These are phyloP conservation scores for Cryphonectria naterciae DNA, from an alignment of 2,329 filamentous ascomycete genomes.

Conservation along the genomic window DNA sequence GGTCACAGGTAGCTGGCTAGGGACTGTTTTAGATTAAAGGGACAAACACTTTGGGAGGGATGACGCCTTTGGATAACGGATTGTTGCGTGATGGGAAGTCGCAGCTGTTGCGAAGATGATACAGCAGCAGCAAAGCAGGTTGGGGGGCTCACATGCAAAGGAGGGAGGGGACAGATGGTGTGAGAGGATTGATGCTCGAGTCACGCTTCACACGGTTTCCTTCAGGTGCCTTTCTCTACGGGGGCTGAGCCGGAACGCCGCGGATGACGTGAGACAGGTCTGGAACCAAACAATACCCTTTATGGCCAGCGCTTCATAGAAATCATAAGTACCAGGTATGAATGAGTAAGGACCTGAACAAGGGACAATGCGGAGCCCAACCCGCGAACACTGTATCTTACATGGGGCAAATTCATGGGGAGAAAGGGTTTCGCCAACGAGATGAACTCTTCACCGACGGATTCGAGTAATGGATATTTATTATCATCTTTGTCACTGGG, in stretches of 20 bases:
- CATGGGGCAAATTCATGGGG: background rate
- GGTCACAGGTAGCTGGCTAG: background rate
- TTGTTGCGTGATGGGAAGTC: background rate
- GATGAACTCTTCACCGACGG: background rate
- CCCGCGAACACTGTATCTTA: background rate
- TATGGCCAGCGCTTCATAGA: background rate
- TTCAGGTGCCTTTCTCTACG: background rate
- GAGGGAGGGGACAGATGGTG: background rate
- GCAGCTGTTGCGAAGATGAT: background rate
- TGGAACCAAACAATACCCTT: background rate
- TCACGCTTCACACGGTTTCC: background rate
- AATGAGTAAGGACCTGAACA: background rate
- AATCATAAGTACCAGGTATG: background rate
- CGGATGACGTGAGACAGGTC: background rate
- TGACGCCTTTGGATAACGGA: background rate
- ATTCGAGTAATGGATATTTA: background rate
- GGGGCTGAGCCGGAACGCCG: background rate
- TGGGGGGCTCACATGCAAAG: too few species aligned
- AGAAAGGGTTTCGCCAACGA: background rate
- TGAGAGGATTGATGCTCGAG: background rate
- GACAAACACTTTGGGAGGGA: background rate
- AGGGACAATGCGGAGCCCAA: background rate
- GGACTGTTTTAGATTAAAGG: too few species aligned
- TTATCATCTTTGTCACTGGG: background rate
- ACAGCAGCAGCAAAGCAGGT: background rate